Evolutionary conservation across 805 yeast genomes (phyloP), one percentile per base, ranked within the genome.

Genomic region (Isabelozyma heimii): DNA sequence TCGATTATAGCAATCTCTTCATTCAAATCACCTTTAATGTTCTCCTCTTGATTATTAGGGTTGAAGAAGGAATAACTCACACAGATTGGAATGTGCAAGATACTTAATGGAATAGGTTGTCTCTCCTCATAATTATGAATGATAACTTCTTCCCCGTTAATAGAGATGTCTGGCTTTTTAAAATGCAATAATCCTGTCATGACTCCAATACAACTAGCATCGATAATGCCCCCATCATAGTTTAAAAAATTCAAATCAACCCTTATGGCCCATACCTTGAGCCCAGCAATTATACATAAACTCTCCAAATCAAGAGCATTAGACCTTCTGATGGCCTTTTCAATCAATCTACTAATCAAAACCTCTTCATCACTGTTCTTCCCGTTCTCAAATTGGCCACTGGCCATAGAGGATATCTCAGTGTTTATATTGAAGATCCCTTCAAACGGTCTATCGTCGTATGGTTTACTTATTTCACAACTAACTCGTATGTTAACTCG

Each of bases 161-260:
- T 56, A 1, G 91, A 80, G 30, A 90, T 80, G 65, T 91, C 97
- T 9, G 96, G 96, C 57, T 88, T 85, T 48, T 80, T 81, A 67
- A 83, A 94, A 64, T 91, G 97, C 55, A 85, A 75, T 47, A 94
- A 73, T 0, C 89, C 96, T 7, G 92, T 81, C 79, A 90, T 86
- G 7, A 90, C 97, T 0, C 94, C 98, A 48, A 91, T 77, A 68
- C 97, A 89, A 40, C 92, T 85, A 6, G 90, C 87, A 66, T 94
- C 99, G 39, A 91, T 84, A 43, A 94, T 79, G 15, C 95, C 95
- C 40, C 99, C 99, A 67, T 94, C 99, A 61, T 83, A 90, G 62
- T 91, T 87, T 49, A 94, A 69, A 58, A 89, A 88, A 61, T 91
- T 96, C 14, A 94, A 82, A 62, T 91, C 97, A 0, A 95, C 97